phyloP scores from a whole-genome alignment of 2,329 filamentous ascomycete genomes.

The Colletotrichum sp. region DNA sequence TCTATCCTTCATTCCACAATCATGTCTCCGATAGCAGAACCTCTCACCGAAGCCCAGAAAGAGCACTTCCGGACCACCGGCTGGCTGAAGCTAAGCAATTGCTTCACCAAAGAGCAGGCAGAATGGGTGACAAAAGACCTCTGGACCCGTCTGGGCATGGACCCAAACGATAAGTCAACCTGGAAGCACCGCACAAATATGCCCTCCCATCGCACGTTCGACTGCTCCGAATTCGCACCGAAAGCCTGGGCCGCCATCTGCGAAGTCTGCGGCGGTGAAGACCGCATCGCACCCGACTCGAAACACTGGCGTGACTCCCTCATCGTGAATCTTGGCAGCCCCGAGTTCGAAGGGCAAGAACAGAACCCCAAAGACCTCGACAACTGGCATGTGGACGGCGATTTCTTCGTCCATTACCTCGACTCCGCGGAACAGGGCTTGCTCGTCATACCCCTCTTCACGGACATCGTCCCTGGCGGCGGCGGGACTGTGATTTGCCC shows the following conservation, averaged over 20 bases:
- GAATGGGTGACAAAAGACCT: slow-evolving; percentile 45
- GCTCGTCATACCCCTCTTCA: slow-evolving; percentile 72
- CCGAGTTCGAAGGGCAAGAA: slow-evolving; percentile 54
- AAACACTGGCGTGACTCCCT: slow-evolving; percentile 70
- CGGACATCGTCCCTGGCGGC: slow-evolving; percentile 63
- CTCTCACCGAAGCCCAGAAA: slow-evolving; percentile 42
- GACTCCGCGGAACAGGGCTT: slow-evolving; percentile 74
- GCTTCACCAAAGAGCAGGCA: slow-evolving; percentile 45
- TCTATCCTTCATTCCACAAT: neutral
- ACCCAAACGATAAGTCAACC: slow-evolving; percentile 66
- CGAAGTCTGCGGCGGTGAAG: slow-evolving; percentile 69
- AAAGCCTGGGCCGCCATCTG: slow-evolving; percentile 71
- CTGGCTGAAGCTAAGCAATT: slow-evolving; percentile 36
- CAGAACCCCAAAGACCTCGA: slow-evolving; percentile 57
- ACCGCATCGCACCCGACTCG: slow-evolving; percentile 51
- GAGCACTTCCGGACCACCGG: slow-evolving; percentile 45
- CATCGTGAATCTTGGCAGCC: slow-evolving; percentile 72
- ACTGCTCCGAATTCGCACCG: slow-evolving; percentile 62
- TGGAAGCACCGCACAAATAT: slow-evolving; percentile 71
- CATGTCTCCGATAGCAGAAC: slow-evolving; percentile 19
- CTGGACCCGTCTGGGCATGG: slow-evolving; percentile 71
- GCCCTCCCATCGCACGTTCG: slow-evolving; percentile 62
- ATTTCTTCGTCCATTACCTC: slow-evolving; percentile 76
- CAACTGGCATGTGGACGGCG: slow-evolving; percentile 74
- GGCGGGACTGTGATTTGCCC: slow-evolving; percentile 72